A percentile compares a stretch with the other conserved stretches of the same genome.
Evolutionary conservation across 75 land plant species (phyloP).

Genomic region (Pinus taeda): DNA sequence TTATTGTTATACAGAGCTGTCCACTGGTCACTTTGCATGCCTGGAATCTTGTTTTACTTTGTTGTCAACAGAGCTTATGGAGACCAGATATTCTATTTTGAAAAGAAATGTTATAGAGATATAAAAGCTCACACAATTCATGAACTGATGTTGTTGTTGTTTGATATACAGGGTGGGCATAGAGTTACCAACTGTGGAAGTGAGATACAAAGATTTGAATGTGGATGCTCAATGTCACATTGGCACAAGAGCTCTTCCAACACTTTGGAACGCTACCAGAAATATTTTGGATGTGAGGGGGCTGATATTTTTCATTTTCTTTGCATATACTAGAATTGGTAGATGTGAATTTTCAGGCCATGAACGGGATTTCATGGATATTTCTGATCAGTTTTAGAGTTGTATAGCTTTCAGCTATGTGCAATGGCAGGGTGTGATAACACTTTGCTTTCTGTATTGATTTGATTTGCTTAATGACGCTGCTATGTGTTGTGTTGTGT

Average conservation of each 20-base stretch:
- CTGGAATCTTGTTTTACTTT: too few species aligned
- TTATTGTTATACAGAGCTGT: too few species aligned
- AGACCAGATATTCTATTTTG: too few species aligned
- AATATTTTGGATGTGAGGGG: constrained; percentile 47
- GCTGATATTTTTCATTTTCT: background rate
- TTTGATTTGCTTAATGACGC: background rate
- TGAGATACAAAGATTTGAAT: constrained; percentile 55
- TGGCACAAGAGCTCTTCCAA: constrained; percentile 70
- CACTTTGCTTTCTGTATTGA: background rate
- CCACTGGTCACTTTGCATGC: too few species aligned
- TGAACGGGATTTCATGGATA: too few species aligned
- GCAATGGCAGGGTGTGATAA: background rate
- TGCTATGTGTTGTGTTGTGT: background rate
- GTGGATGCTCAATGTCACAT: constrained; percentile 69
- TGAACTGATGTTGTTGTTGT: too few species aligned
- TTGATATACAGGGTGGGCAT: constrained; percentile 46
- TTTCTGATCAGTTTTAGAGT: too few species aligned
- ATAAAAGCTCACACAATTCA: too few species aligned
- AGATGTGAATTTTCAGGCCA: background rate
- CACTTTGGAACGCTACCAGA: constrained; percentile 61
- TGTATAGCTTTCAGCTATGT: too few species aligned
- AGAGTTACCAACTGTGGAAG: constrained; percentile 68
- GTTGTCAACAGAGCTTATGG: too few species aligned
- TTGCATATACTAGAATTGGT: background rate
- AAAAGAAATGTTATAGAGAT: too few species aligned